Evolutionary conservation across 1,284 basidiomycete genomes (phyloP).

Genomic region (Cystobasidiaceae sp.): DNA sequence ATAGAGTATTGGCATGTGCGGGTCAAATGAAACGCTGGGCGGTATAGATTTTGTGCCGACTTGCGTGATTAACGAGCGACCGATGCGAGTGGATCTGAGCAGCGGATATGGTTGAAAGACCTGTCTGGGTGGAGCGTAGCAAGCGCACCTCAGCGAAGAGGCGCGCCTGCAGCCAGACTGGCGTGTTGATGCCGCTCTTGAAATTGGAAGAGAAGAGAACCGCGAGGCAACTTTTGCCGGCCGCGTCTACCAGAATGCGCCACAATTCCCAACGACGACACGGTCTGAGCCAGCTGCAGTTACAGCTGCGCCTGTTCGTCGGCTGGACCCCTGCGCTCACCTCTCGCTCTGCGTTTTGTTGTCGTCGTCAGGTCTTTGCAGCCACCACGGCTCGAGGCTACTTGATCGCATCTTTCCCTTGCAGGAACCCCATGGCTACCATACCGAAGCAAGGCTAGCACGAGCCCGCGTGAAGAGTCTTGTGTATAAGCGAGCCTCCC

Average conservation of each 20-base stretch:
- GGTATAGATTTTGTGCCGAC: slow-evolving; percentile 1
- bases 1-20: too few relatives aligned
- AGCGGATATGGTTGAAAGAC: background rate
- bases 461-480: too few relatives aligned
- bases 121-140: background rate
- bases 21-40: slow-evolving; percentile 23
- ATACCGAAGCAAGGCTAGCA: too few relatives aligned
- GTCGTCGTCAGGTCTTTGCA: too few relatives aligned
- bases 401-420: too few relatives aligned
- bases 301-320: too few relatives aligned
- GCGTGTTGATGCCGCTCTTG: slow-evolving; percentile 22
- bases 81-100: slow-evolving; percentile 4
- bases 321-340: too few relatives aligned
- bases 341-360: too few relatives aligned
- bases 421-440: too few relatives aligned
- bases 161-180: background rate
- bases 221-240: background rate
- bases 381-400: too few relatives aligned
- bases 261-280: background rate
- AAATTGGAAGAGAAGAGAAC: slow-evolving; percentile 8
- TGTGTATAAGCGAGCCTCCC: too few relatives aligned
- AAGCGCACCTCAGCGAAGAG: background rate
- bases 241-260: background rate
- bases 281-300: background rate
- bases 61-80: slow-evolving; percentile 14